Percentiles rank a stretch among this genome's conserved stretches.
phyloP scores from a whole-genome alignment of 2,329 filamentous ascomycete genomes.

The Trichoderma sp. region DNA sequence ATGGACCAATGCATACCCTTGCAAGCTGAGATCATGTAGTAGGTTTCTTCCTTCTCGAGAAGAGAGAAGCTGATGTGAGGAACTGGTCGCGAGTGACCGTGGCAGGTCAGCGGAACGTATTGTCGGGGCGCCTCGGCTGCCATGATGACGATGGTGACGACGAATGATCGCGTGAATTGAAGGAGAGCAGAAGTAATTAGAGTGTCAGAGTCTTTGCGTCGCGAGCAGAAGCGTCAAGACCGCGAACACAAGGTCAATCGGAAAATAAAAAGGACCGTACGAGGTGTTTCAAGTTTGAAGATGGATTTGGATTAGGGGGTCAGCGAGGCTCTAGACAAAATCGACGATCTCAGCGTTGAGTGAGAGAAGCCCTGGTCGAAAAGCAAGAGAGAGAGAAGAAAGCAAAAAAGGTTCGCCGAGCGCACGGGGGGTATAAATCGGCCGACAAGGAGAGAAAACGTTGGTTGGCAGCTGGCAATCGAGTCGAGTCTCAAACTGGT shows the following conservation, averaged over 20 bases:
- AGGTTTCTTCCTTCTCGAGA: conserved; percentile 76
- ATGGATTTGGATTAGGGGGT: neutral
- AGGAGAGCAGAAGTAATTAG: neutral
- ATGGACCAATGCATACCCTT: conserved; percentile 60
- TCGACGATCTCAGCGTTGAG: neutral
- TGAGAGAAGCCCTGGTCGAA: neutral
- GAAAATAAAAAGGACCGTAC: neutral
- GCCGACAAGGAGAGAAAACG: neutral
- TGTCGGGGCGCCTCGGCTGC: conserved; percentile 44
- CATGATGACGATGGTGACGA: conserved; percentile 28
- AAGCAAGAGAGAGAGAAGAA: neutral
- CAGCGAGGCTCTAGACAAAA: neutral
- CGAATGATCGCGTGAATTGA: neutral
- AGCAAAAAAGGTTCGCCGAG: neutral
- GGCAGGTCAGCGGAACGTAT: conserved; percentile 88
- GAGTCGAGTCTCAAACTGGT: neutral
- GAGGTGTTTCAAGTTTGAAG: conserved; percentile 1
- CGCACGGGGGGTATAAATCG: too few relatives aligned
- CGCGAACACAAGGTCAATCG: neutral
- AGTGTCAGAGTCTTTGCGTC: neutral
- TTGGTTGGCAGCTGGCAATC: neutral
- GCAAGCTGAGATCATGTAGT: conserved; percentile 91
- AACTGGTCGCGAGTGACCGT: conserved; percentile 89
- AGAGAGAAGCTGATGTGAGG: conserved; percentile 89
- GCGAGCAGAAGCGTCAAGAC: neutral